phyloP scores from a whole-genome alignment of 257 asterid species.

The Verbascum thapsus region DNA sequence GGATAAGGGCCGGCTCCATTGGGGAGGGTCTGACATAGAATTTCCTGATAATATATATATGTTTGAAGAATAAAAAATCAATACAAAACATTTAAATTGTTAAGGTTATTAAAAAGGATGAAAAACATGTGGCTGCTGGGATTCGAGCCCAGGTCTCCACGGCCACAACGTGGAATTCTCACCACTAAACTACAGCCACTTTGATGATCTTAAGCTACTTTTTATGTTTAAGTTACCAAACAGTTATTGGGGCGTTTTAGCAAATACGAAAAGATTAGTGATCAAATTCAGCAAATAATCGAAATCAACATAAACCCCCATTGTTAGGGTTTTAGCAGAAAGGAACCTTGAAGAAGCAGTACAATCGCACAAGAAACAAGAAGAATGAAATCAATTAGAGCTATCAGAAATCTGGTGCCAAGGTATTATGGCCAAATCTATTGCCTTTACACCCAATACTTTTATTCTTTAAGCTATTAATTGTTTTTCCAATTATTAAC shows the following conservation, averaged over 20 bases:
- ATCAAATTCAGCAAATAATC: too few species aligned
- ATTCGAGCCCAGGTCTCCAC: slow-evolving; percentile 99
- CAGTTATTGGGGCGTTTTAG: too few species aligned
- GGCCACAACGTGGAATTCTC: slow-evolving; percentile 99
- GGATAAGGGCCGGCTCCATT: too few species aligned
- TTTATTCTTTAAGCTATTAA: background rate
- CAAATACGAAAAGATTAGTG: too few species aligned
- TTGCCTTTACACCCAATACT: background rate
- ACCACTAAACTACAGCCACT: slow-evolving; percentile 99
- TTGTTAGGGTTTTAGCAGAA: slow-evolving; percentile 25
- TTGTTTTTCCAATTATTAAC: background rate
- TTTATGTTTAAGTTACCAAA: too few species aligned
- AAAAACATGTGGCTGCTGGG: slow-evolving; percentile 91
- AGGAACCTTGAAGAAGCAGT: slow-evolving; percentile 2
- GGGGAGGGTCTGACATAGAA: too few species aligned
- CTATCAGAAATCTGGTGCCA: slow-evolving; percentile 9
- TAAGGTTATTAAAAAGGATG: too few species aligned
- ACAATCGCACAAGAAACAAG: background rate
- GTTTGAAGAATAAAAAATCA: too few species aligned
- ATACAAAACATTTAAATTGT: too few species aligned
- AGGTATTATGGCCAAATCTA: slow-evolving; percentile 8
- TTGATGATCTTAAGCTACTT: too few species aligned
- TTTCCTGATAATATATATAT: too few species aligned
- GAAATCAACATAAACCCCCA: background rate
- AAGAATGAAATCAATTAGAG: slow-evolving; percentile 24